A percentile compares a stretch with the other conserved stretches of the same genome.
Evolutionary conservation across 768 basidiomycete species (phyloP).

Genomic region (Lanmaoa pseudosensibilis): DNA sequence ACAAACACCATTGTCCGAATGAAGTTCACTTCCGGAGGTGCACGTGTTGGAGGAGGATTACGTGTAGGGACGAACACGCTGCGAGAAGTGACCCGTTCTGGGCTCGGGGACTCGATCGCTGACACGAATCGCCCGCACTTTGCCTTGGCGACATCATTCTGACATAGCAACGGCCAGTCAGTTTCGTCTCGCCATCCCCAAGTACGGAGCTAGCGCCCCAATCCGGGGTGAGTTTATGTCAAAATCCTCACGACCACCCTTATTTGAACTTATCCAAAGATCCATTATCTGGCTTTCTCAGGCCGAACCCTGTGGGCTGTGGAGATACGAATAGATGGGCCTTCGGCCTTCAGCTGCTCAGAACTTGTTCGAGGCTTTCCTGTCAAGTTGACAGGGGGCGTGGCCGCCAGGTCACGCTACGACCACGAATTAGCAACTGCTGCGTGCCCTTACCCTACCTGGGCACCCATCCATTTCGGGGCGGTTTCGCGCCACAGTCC

Average conservation of each 20-base stretch:
- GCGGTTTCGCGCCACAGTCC: constrained; percentile 31
- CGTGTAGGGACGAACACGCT: constrained; percentile 26
- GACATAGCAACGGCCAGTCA: constrained; percentile 26
- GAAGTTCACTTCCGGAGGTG: constrained; percentile 23
- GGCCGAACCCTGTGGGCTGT: constrained; percentile 23
- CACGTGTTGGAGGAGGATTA: constrained; percentile 30
- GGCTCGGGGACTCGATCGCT: constrained; percentile 28
- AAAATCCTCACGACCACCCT: constrained; percentile 14
- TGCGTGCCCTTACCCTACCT: constrained; percentile 32
- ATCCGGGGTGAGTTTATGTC: constrained; percentile 25
- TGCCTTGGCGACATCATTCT: constrained; percentile 14
- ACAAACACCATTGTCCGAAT: constrained; percentile 15
- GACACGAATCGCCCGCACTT: constrained; percentile 23
- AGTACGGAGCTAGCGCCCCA: constrained; percentile 11
- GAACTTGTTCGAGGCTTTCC: constrained; percentile 18
- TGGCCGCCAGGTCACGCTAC: constrained; percentile 17
- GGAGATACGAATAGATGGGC: constrained; percentile 27
- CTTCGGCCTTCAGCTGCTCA: constrained; percentile 19
- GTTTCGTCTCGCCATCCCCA: constrained; percentile 7
- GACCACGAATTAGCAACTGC: constrained; percentile 15
- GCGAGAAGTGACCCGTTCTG: constrained; percentile 24
- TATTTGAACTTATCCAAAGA: constrained; percentile 19
- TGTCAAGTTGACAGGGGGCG: constrained; percentile 21
- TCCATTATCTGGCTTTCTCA: constrained; percentile 25
- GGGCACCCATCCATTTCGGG: constrained; percentile 31